These are phyloP conservation scores for Pythium angustatum DNA, from an alignment of 352 stramenopile species.

Conservation along the genomic window DNA sequence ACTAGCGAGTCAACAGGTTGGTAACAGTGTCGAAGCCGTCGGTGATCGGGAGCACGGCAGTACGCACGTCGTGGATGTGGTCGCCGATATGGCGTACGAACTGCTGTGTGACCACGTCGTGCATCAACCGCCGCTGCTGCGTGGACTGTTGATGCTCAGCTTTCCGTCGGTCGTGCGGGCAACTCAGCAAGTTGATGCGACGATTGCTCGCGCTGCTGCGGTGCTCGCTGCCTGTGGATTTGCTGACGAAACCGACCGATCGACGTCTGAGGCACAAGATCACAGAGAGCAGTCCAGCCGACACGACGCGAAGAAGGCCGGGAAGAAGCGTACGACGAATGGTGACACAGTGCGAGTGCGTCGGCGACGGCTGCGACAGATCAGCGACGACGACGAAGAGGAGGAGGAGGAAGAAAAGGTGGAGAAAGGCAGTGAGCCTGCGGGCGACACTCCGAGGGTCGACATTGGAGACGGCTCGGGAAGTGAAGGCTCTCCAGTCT, in stretches of 20 bases:
- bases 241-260: background rate
- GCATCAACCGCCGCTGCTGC: conserved; percentile 57
- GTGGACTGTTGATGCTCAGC: conserved; percentile 36
- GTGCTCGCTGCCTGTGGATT: conserved; percentile 47
- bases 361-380: conserved; percentile 40
- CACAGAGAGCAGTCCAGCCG: background rate
- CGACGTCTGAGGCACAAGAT: background rate
- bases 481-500: no score
- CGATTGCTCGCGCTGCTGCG: conserved; percentile 7
- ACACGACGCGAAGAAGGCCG: background rate
- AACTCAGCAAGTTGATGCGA: conserved; percentile 19
- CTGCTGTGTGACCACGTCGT: conserved; percentile 71
- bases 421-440: background rate
- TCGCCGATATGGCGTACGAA: conserved; percentile 37
- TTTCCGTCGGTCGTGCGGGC: conserved; percentile 27
- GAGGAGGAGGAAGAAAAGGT: conserved; percentile 2
- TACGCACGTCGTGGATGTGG: background rate
- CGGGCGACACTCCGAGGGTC: background rate
- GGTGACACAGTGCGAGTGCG: background rate
- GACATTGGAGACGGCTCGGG: no score
- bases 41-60: no score
- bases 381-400: conserved; percentile 22
- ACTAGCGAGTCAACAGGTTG: no score
- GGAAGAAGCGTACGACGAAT: background rate
- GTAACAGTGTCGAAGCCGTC: no score